These are phyloP conservation scores for Aureobasidium zeae DNA, from an alignment of 2,329 filamentous ascomycete genomes.

Conservation along the genomic window DNA sequence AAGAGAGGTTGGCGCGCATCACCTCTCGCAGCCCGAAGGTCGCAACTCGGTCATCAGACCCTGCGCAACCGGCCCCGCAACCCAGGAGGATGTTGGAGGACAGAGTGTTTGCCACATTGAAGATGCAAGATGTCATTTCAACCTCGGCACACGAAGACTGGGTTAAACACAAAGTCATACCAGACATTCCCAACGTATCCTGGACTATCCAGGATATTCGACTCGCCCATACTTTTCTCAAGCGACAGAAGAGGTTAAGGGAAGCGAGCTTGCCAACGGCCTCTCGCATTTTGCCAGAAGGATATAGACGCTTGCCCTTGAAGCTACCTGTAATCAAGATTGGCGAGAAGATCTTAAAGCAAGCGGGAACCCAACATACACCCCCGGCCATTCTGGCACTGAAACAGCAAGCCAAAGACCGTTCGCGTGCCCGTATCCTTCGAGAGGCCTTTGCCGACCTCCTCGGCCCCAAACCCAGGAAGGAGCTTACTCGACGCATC, in stretches of 20 bases:
- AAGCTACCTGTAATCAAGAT: neutral
- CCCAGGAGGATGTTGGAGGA: too few species aligned
- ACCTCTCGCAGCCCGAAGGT: too few species aligned
- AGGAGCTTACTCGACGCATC: neutral
- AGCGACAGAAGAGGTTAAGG: neutral
- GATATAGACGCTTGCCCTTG: too few species aligned
- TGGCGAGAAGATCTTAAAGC: neutral
- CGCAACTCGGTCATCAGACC: too few species aligned
- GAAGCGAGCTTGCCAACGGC: neutral
- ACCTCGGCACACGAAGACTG: neutral
- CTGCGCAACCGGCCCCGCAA: neutral
- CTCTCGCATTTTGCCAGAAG: neutral
- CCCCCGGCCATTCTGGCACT: neutral
- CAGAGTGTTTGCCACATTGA: neutral
- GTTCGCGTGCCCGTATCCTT: neutral
- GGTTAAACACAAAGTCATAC: neutral
- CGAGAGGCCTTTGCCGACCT: slow-evolving; percentile 1
- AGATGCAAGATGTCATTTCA: neutral
- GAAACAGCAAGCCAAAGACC: neutral
- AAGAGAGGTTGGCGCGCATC: too few species aligned
- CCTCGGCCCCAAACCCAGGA: neutral
- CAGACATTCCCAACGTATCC: neutral
- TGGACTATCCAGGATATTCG: slow-evolving; percentile 3
- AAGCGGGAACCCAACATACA: neutral
- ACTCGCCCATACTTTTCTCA: neutral